A percentile compares a stretch with the other conserved stretches of the same genome.
Conservation (phyloP, 225 moss, liverwort and hornwort species). For the Pleurozium schreberi region DNA sequence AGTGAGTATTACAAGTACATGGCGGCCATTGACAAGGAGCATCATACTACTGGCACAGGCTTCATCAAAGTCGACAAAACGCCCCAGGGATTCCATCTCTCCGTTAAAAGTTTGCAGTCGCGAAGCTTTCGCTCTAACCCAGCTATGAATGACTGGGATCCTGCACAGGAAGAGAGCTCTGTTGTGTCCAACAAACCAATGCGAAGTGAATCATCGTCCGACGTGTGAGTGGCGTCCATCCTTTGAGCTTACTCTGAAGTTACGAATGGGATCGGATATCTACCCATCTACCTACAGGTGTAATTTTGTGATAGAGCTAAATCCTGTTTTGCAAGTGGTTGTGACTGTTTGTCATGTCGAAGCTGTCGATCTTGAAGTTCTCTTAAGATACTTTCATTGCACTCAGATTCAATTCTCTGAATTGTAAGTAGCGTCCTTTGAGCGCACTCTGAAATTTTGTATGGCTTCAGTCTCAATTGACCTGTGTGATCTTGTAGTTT, state of each 20-base stretch:
- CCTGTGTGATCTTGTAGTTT: neutral
- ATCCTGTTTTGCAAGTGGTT: neutral
- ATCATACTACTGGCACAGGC: constrained; percentile 21
- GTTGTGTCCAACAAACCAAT: neutral
- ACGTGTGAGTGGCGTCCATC: neutral
- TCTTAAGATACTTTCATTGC: neutral
- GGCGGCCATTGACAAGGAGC: constrained; percentile 20
- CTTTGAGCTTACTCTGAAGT: neutral
- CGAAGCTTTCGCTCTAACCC: constrained; percentile 1
- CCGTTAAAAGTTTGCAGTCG: neutral
- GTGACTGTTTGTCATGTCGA: neutral
- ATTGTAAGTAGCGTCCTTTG: neutral
- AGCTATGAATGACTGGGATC: constrained; percentile 22
- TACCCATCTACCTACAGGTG: too few relatives aligned
- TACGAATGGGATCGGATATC: neutral
- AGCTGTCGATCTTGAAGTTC: neutral
- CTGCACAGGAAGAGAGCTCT: neutral
- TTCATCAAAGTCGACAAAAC: constrained; percentile 15
- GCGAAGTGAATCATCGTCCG: constrained; percentile 1
- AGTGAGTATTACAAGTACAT: constrained; percentile 23
- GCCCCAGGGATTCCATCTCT: constrained; percentile 2
- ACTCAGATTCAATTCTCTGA: neutral
- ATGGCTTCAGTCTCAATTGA: neutral
- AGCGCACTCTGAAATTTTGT: neutral
- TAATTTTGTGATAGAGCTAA: neutral